Evolutionary conservation across 2,329 filamentous ascomycete genomes (phyloP), one percentile per base, ranked within the genome.

Genomic region (Penicillium crustosum): DNA sequence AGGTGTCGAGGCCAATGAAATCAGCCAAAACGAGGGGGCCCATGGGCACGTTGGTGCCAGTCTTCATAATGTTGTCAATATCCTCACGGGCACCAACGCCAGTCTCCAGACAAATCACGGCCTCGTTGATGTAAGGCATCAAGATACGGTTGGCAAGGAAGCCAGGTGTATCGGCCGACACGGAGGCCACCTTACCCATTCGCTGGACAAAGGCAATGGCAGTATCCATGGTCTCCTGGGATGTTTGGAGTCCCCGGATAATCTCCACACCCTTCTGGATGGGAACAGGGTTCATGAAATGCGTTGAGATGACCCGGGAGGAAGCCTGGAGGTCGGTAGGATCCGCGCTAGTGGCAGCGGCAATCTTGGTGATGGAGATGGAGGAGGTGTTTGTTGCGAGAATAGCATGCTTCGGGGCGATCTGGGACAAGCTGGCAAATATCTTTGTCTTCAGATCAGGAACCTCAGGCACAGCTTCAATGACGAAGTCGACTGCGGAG

Each of bases 61-160:
- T 97, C 84, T 96, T 97, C 94, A 99, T 99, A 69, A 99, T 99
- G 64, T 84, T 88, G 72, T 99, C 94, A 65, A 99, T 99, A 63
- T 93, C 90, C 70, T 97, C 93, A 66, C 90, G 89, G 63, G 86
- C 84, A 19, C 94, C 94, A 0, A 99, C 87, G 3, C 91, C 90
- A 0, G 94, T 97, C 79, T 99, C 94, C 15, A 99, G 82, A 76
- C 94, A 99, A 63, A 96, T 93, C 66, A 99, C 83, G 9, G 95
- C 94, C 79, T 99, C 94, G 74, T 99, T 99, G 80, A 99, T 97
- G 74, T 99, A 99, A 0, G 94, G 94, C 94, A 99, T 99, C 59
- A 99, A 80, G 61, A 99, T 99, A 10, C 94, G 84, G 75, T 99
- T 99, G 33, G 94, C 94, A 25, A 99, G 81, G 80, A 99, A 99